These are phyloP conservation scores for Apiotrichum laibachii DNA, from an alignment of 1,284 basidiomycete species.

Conservation along the genomic window DNA sequence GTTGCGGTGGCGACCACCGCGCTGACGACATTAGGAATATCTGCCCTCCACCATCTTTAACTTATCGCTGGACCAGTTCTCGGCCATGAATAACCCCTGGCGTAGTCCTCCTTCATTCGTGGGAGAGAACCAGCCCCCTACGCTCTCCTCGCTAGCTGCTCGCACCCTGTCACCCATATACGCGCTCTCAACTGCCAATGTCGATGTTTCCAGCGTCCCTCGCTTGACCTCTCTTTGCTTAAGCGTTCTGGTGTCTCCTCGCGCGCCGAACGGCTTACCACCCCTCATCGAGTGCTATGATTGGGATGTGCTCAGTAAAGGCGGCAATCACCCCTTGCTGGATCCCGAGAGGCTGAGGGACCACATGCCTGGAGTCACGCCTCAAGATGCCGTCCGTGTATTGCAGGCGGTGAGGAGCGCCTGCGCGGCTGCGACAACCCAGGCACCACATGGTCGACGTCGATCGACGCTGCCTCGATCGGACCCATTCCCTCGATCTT, in stretches of 20 bases:
- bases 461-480: not conserved
- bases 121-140: not conserved
- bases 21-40: constrained; percentile 26
- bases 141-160: not conserved
- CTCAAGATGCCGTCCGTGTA: constrained; percentile 24
- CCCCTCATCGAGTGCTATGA: constrained; percentile 40
- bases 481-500: constrained; percentile 34
- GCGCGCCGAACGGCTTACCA: constrained; percentile 31
- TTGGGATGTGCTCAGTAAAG: constrained; percentile 28
- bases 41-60: constrained; percentile 48
- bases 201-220: constrained; percentile 17
- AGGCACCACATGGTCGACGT: not conserved
- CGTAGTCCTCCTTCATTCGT: not conserved
- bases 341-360: constrained; percentile 28
- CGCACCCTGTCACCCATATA: constrained; percentile 5
- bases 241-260: constrained; percentile 40
- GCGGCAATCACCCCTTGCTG: constrained; percentile 35
- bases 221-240: constrained; percentile 38
- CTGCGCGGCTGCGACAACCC: not conserved
- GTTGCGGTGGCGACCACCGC: not conserved
- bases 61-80: constrained; percentile 32
- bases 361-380: constrained; percentile 22
- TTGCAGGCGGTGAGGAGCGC: constrained; percentile 32
- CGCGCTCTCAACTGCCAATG: not conserved
- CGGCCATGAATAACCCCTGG: constrained; percentile 32